Base-by-base conservation (phyloP, 2,329 filamentous ascomycete genomes). In the Magnaporthales sp. region DNA sequence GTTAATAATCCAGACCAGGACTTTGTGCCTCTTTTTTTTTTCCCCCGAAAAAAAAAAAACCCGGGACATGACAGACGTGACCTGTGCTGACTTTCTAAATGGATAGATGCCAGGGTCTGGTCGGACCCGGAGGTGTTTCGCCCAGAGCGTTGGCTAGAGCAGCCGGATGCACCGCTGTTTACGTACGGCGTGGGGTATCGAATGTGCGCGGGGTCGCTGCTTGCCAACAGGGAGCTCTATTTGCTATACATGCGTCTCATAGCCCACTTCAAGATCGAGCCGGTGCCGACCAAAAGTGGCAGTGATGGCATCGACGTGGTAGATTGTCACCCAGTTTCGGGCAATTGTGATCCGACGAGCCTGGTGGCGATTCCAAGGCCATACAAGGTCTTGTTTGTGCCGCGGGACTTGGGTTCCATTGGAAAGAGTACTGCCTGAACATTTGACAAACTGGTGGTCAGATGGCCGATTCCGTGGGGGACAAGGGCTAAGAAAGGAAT, bases 221-320 rank as follows among this genome's bases (percentile, higher is more conserved):
- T 89, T 2, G 86, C 87, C 11, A 89, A 89, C 71, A 79, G 87
- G 1, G 87, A 90, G 72, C 77, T 90, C 22, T 90, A 90, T 68
- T 78, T 89, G 10, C 79, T 87, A 11, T 89, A 87, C 71, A 81
- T 89, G 76, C 81, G 87, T 31, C 82, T 86, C 69, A 75, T 90
- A 29, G 86, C 83, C 73, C 84, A 84, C 70, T 89, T 89, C 74
- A 81, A 83, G 68, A 82, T 90, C 66, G 77, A 84, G 66, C 38
- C 31, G 15, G 62, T 15, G 61, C 15, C 6, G 2, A 10, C 7
- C 7, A 32, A 15, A 22, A 19, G 10, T 27, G 30, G 27, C 8
- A 27, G 15, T 29, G 8, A 31, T 22, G 82, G 81, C 68, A 76
- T 80, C 65, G 83, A 83, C 56, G 77, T 82, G 7, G 80, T 86